Percentiles rank a stretch among this genome's conserved stretches.
Evolutionary conservation across 805 yeast genomes (phyloP).

Genomic region (Starmerella lactis-condensi): DNA sequence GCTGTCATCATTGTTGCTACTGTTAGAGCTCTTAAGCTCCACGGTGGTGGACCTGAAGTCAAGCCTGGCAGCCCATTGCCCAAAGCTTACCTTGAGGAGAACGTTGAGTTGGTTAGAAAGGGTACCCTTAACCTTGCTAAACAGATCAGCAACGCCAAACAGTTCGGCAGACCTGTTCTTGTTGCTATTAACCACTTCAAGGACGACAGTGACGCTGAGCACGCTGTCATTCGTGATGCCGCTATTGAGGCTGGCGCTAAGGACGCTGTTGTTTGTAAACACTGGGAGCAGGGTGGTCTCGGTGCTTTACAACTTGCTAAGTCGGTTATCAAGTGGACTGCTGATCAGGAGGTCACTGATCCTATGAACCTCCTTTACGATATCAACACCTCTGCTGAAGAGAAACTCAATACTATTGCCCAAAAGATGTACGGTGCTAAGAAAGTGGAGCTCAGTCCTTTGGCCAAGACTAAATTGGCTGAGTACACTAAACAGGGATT

Average conservation of each 20-base stretch:
- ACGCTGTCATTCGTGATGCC: conserved; percentile 58
- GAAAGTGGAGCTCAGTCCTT: conserved; percentile 59
- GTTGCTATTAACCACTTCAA: conserved; percentile 84
- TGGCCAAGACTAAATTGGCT: conserved; percentile 65
- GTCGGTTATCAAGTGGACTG: conserved; percentile 53
- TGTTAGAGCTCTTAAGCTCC: conserved; percentile 87
- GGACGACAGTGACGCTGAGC: conserved; percentile 65
- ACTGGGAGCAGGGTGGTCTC: conserved; percentile 89
- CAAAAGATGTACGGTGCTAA: conserved; percentile 85
- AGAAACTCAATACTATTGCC: conserved; percentile 63
- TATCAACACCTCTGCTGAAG: conserved; percentile 49
- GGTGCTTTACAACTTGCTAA: conserved; percentile 76
- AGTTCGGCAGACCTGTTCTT: conserved; percentile 78
- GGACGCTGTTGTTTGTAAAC: conserved; percentile 77
- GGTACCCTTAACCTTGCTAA: conserved; percentile 82
- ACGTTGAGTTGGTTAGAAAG: conserved; percentile 51
- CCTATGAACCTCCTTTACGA: conserved; percentile 51
- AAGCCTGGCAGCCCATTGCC: conserved; percentile 85
- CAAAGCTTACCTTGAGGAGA: conserved; percentile 58
- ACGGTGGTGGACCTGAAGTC: conserved; percentile 95
- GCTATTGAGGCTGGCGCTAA: conserved; percentile 82
- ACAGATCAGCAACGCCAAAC: conserved; percentile 70
- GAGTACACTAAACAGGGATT: conserved; percentile 74
- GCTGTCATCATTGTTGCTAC: conserved; percentile 90
- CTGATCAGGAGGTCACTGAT: conserved; percentile 22